Evolutionary conservation across 495 filamentous ascomycete species (phyloP), one percentile per base, ranked within the genome.

Genomic region (Neurospora africana): DNA sequence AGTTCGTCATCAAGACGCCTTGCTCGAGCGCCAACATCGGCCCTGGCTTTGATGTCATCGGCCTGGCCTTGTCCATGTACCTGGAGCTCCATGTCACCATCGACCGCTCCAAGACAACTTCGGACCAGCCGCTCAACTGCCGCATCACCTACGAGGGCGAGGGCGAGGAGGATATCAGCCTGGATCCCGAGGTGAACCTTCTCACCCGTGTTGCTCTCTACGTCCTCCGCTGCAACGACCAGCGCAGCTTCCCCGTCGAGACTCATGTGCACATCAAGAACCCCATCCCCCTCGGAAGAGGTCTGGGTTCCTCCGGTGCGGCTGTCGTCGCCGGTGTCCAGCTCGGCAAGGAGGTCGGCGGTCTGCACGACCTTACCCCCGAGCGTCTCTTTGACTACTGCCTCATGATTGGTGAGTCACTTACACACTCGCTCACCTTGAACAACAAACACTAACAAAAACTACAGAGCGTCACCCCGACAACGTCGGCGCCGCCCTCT

Each of bases 1-100:
- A 84, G 8, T 90, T 90, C 78, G 79, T 84, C 69, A 89, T 91
- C 80, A 85, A 82, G 76, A 89, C 85, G 21, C 94, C 94, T 58
- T 97, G 93, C 84, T 97, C 94, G 68, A 96, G 93, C 9, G 94
- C 94, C 78, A 98, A 98, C 84, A 97, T 98, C 78, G 94, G 90
- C 58, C 95, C 95, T 37, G 95, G 95, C 19, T 99, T 98, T 84
- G 95, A 99, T 81, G 95, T 98, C 76, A 94, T 98, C 80, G 95
- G 95, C 70, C 87, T 99, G 70, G 95, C 95, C 3, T 84, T 99
- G 77, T 94, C 92, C 68, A 90, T 97, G 78, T 93, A 91, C 82
- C 91, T 98, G 68, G 93, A 97, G 82, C 83, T 98, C 53, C 86
- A 87, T 38, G 90, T 98, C 77, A 91, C 87, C 35, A 81, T 95